Base-by-base conservation (phyloP, 805 yeast species). In the Diddensiella caesifluorescens region DNA sequence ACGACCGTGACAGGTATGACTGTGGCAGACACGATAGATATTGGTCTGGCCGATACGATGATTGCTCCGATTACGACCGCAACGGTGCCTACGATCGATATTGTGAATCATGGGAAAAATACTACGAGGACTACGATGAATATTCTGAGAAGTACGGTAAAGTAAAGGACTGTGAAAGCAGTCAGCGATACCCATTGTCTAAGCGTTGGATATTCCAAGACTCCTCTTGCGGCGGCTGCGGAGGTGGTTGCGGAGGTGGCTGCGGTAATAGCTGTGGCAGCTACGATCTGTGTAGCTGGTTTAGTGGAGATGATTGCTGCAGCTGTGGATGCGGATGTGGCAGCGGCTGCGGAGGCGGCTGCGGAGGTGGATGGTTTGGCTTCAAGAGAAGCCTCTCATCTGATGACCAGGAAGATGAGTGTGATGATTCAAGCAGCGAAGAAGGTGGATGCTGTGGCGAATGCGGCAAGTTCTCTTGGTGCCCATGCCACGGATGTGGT, bases 261-360 rank as follows among this genome's bases (percentile, higher is more conserved):
- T 29, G 44, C 10, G 22, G 41, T 18, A 13, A 22, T 10, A 19
- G 13, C 13, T 27, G 32, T 23, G 38, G 43, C 21, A 16, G 40
- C 31, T 23, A 18, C 12, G 18, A 23, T 15, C 9, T 12, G 19
- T n/a, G 34, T 5, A 30, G 34, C 28, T 20, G 26, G 26, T 15
- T 13, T 9, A 10, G 22, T 19, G 13, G 18, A 9, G 27, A 20
- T 39, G 45, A 31, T 38, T 22, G 19, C 42, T 23, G 33, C 41
- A 13, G 45, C 30, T 25, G 45, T 28, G 37, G 38, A 16, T 36
- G 42, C 22, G 16, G 42, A n/a, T 31, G 45, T 15, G 22, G 36
- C 26, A 38, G 42, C 20, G 26, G 35, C n/a, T 22, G 29, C 19
- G 20, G 41, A 10, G 35, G 41, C n/a, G 4, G 35, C 35, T 28